phyloP scores from a whole-genome alignment of 768 basidiomycete genomes.

The Kwoniella sp. region DNA sequence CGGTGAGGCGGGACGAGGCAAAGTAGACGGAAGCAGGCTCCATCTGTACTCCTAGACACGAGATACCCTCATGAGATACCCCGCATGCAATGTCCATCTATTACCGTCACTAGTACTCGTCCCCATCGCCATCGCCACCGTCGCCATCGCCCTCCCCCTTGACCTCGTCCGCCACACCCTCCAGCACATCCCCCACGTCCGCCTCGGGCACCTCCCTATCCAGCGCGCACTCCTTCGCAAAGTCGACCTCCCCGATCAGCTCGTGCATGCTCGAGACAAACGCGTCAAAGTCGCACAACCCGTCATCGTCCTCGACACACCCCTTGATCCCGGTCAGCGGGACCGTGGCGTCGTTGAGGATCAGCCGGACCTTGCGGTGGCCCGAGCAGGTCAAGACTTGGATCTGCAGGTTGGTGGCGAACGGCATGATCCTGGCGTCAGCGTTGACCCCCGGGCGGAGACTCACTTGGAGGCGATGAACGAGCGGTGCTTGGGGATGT shows the following conservation, averaged over 20 bases:
- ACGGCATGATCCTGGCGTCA: slow-evolving; percentile 62
- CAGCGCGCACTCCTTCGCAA: slow-evolving; percentile 62
- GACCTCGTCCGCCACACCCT: background rate
- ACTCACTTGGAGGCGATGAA: slow-evolving; percentile 65
- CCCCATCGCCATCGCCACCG: background rate
- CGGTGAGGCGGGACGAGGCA: slow-evolving; percentile 26
- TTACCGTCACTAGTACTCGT: background rate
- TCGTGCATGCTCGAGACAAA: slow-evolving; percentile 69
- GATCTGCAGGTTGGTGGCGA: slow-evolving; percentile 68
- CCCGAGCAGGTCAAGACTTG: slow-evolving; percentile 63
- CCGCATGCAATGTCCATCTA: no score
- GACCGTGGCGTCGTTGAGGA: slow-evolving; percentile 81
- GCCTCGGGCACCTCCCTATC: background rate
- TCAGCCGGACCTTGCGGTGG: slow-evolving; percentile 64
- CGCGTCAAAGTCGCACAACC: slow-evolving; percentile 68
- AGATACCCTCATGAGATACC: no score
- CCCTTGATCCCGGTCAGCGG: slow-evolving; percentile 73
- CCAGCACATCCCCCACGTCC: background rate
- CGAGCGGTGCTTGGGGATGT: slow-evolving; percentile 52
- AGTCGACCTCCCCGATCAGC: slow-evolving; percentile 65
- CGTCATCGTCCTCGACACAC: slow-evolving; percentile 67
- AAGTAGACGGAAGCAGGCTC: background rate
- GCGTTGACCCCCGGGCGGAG: background rate
- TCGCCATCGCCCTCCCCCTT: background rate
- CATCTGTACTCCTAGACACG: no score